Evolutionary conservation across 768 basidiomycete species (phyloP), one percentile per base, ranked within the genome.

Genomic region (Boletus rufocinnamomeus): DNA sequence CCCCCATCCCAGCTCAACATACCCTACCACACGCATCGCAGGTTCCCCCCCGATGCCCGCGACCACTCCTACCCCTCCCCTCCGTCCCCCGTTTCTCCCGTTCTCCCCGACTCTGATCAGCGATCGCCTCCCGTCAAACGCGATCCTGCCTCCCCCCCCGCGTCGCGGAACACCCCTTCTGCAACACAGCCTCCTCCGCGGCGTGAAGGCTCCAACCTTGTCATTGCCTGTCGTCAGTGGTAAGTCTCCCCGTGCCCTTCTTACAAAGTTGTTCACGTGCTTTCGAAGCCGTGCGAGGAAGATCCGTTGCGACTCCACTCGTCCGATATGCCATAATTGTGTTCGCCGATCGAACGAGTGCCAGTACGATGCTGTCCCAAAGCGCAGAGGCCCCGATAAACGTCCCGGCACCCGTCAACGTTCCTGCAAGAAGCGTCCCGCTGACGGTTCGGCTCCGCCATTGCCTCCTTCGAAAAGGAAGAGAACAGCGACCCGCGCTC

Each of bases 191-290:
- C 56, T 16, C 52, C 62, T 54, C 58, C 77, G 60, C 81, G 83
- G 68, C 85, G 81, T 72, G 82, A 85, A 73, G 76, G 77, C 75
- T 85, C 87, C 13, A 82, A 77, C 65, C 82, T 84, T 68, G 89
- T 92, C 74, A 89, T 92, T 76, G 89, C 90, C 63, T 92, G 90
- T 79, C 85, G 85, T 61, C 88, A 90, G 72, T 92, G 89, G 89
- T 91, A 71, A 69, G 87, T 62, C 60, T 58, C 61, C 50, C 72
- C 76, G 72, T 57, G 50, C 38, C 46, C 69, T 63, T 64, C 62
- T 66, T 65, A 64, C 66, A 60, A 8, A 32, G 54, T 63, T 52
- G 49, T 62, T 73, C 67, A 74, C 71, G 68, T 75, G 61, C 49
- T n/a, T 69, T 63, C 67, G 70, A 77, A 92, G 91, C 74, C 91